Base-by-base conservation (phyloP, 139 green algal species). In the Coccomyxa sp. region DNA sequence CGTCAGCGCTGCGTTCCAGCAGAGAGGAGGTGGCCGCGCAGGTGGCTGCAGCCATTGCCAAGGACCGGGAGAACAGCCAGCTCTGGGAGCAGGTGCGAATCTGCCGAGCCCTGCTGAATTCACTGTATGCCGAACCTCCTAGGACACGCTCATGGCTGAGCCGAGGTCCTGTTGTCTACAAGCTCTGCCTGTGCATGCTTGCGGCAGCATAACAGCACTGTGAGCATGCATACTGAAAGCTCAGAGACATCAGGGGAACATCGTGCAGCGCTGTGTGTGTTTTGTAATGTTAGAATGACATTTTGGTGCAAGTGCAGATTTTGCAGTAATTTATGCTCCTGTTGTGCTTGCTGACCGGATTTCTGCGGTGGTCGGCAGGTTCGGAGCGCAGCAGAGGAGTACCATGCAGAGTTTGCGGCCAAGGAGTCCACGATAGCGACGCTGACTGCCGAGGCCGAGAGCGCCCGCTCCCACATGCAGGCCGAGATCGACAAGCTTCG, bases 31-130 rank as follows among this genome's bases (percentile, higher is more conserved):
- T 84, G 16, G 78, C 81, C 31, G 78, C 35, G 6, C 37, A 81
- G 75, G 31, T 82, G 8, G 77, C 79, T 5, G 78, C 75, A 6
- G 72, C 77, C 12, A 27, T 41, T 14, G 75, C 79, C 55, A 85
- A 85, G 72, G 82, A 87, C 6, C 68, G 54, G 12, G 85, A 87
- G 38, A 84, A 87, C 58, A 80, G 36, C n/a, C 55, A 73, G 50
- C 78, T 87, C 6, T 86, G 80, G 85, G 76, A 87, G 55, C 80
- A 85, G 71, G 78, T 82, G 39, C 18, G 68, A 31, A 44, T 18
- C 36, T 18, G 73, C 27, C 55, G 12, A 38, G 35, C 55, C 18
- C 33, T 74, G 34, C 69, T 39, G 39, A 6, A 31, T 18, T 64
- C 50, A 31, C 27, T 64, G 50, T 22, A 22, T 22, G 50, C 5